Percentiles rank a stretch among this genome's conserved stretches.
phyloP scores from a whole-genome alignment of 2,329 filamentous ascomycete species.

The Neurospora crassa region DNA sequence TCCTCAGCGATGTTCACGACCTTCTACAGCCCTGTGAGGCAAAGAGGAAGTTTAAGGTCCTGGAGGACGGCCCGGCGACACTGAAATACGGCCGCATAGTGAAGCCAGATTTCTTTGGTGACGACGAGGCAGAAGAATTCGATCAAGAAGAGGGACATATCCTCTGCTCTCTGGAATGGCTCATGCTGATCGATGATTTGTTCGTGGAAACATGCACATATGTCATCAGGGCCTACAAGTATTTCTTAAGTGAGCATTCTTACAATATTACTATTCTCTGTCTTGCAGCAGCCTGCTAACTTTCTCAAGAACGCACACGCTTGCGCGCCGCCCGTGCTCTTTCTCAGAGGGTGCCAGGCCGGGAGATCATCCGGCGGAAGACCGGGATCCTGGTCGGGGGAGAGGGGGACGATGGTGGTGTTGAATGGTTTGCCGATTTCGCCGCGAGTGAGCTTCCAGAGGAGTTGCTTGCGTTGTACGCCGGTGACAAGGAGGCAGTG shows the following conservation, averaged over 20 bases:
- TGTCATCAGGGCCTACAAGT: slow-evolving; percentile 67
- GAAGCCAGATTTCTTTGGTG: slow-evolving; percentile 60
- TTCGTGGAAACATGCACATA: slow-evolving; percentile 25
- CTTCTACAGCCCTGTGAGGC: slow-evolving; percentile 27
- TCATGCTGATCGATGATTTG: slow-evolving; percentile 56
- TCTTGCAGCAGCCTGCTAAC: slow-evolving; percentile 15
- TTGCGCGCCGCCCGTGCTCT: slow-evolving; percentile 46
- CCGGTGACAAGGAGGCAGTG: slow-evolving; percentile 32
- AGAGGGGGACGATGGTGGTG: slow-evolving; percentile 25
- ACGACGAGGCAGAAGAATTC: slow-evolving; percentile 38
- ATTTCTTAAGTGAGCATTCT: slow-evolving; percentile 66
- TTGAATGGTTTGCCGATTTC: slow-evolving; percentile 28
- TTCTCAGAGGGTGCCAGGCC: slow-evolving; percentile 40
- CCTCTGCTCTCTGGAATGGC: slow-evolving; percentile 78
- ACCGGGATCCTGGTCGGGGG: slow-evolving; percentile 23
- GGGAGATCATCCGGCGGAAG: slow-evolving; percentile 35
- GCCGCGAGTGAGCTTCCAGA: slow-evolving; percentile 17
- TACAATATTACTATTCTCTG: slow-evolving; percentile 1
- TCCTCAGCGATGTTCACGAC: slow-evolving; percentile 38
- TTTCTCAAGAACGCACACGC: slow-evolving; percentile 34
- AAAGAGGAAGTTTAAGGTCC: slow-evolving; percentile 39
- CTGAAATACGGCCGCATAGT: slow-evolving; percentile 55
- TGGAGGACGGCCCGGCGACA: slow-evolving; percentile 39
- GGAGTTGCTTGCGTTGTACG: slow-evolving; percentile 22
- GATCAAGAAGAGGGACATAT: slow-evolving; percentile 58